Percentiles rank a stretch among this genome's conserved stretches.
These are phyloP conservation scores for Picea abies DNA, from an alignment of 83 land plant genomes.

Conservation along the genomic window DNA sequence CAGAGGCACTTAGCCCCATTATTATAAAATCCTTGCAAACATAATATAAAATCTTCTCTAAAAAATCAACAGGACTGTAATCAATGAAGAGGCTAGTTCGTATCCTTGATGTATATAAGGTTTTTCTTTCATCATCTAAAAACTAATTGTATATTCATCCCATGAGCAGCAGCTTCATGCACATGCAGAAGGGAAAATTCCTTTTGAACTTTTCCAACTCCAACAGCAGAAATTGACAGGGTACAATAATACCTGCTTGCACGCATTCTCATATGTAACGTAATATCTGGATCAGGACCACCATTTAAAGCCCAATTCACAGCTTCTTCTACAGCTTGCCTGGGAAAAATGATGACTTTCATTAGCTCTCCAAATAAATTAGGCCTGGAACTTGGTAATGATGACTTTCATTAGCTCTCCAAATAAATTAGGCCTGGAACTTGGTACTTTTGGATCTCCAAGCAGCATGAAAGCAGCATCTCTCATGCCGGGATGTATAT, in stretches of 20 bases:
- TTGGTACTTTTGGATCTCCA: slow-evolving; percentile 53
- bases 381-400: slow-evolving; percentile 60
- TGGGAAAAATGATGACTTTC: slow-evolving; percentile 65
- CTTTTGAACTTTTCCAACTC: neutral
- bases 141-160: too few species aligned
- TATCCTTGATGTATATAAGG: neutral
- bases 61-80: too few species aligned
- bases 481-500: slow-evolving; percentile 69
- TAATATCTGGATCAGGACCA: slow-evolving; percentile 32
- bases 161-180: neutral
- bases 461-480: slow-evolving; percentile 55
- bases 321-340: slow-evolving; percentile 56
- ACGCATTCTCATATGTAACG: slow-evolving; percentile 88
- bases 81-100: neutral
- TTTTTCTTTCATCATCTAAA: neutral
- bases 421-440: slow-evolving; percentile 82
- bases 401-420: slow-evolving; percentile 81
- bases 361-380: slow-evolving; percentile 90
- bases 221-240: neutral
- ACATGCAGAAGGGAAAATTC: neutral
- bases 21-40: too few species aligned
- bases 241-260: slow-evolving; percentile 56
- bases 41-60: too few species aligned
- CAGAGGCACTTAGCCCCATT: too few species aligned
- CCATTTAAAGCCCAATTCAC: slow-evolving; percentile 57